Conservation (phyloP, 2,329 filamentous ascomycete species). For the Fusarium continuum region DNA sequence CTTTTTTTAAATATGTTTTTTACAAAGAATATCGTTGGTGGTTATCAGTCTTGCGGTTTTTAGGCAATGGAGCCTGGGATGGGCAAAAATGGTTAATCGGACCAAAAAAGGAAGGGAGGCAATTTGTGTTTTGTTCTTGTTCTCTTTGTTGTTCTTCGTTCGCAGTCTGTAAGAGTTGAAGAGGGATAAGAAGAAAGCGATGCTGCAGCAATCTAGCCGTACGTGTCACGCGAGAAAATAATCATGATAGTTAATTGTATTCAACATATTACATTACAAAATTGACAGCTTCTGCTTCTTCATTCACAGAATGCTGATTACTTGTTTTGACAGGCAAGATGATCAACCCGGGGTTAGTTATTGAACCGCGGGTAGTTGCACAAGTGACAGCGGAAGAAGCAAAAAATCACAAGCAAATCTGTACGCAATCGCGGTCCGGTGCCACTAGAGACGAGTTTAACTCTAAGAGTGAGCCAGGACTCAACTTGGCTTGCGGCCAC, state of each 20-base stretch:
- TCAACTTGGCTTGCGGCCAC: neutral
- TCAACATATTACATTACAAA: slow-evolving; percentile 22
- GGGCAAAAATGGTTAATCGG: slow-evolving; percentile 16
- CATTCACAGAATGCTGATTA: no score
- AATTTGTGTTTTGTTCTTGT: slow-evolving; percentile 12
- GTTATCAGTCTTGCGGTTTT: neutral
- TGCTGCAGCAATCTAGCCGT: neutral
- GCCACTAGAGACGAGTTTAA: slow-evolving; percentile 14
- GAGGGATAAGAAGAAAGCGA: neutral
- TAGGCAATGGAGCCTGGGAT: slow-evolving; percentile 20
- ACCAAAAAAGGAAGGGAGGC: slow-evolving; percentile 23
- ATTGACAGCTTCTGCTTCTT: no score
- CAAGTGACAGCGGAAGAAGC: slow-evolving; percentile 40
- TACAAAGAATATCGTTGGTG: slow-evolving; percentile 13
- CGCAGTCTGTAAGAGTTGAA: slow-evolving; percentile 20
- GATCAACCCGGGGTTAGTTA: neutral
- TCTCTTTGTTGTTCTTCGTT: neutral
- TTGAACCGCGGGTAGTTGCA: slow-evolving; percentile 13
- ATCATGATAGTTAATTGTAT: slow-evolving; percentile 22
- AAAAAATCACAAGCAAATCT: slow-evolving; percentile 28
- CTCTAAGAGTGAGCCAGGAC: neutral
- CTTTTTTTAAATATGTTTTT: slow-evolving; percentile 9
- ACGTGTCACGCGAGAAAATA: neutral
- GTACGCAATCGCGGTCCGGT: slow-evolving; percentile 13
- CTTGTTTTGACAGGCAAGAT: neutral